phyloP scores from a whole-genome alignment of 164 flowering plant species.

The Aristolochia contorta region DNA sequence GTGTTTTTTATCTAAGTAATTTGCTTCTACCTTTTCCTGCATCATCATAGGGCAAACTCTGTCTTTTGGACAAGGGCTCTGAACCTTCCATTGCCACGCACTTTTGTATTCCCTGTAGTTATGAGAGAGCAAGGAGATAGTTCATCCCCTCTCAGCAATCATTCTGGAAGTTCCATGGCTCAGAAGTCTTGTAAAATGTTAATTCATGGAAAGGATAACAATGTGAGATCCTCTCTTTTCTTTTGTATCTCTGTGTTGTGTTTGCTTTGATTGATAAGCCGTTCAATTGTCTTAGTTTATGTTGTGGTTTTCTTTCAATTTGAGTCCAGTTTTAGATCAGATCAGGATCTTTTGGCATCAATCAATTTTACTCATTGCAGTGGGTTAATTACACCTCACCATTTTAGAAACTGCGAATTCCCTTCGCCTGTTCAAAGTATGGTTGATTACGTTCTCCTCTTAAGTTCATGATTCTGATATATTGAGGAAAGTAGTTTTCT shows the following conservation, averaged over 20 bases:
- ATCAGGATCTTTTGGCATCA: too few species aligned
- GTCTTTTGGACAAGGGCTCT: constrained; percentile 93
- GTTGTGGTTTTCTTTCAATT: too few species aligned
- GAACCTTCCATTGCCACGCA: constrained; percentile 76
- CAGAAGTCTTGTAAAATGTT: constrained; percentile 18
- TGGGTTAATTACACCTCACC: too few species aligned
- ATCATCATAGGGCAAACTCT: constrained; percentile 76
- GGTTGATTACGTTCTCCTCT: too few species aligned
- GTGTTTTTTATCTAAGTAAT: too few species aligned
- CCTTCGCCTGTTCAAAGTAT: too few species aligned
- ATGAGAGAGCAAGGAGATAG: constrained; percentile 23
- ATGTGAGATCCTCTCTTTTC: constrained; percentile 22
- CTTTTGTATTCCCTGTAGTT: constrained; percentile 62
- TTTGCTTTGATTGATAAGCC: neutral
- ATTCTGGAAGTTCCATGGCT: constrained; percentile 13
- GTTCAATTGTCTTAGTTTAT: too few species aligned
- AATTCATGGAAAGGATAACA: constrained; percentile 15
- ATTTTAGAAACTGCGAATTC: too few species aligned
- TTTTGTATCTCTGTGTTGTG: neutral
- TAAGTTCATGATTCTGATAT: too few species aligned
- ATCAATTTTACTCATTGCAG: too few species aligned
- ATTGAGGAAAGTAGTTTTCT: too few species aligned
- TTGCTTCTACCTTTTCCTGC: neutral
- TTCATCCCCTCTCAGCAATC: constrained; percentile 9
- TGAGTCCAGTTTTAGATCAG: too few species aligned